Conservation (phyloP, 1,139 yeast genomes). For the Blastobotrys indianensis region DNA sequence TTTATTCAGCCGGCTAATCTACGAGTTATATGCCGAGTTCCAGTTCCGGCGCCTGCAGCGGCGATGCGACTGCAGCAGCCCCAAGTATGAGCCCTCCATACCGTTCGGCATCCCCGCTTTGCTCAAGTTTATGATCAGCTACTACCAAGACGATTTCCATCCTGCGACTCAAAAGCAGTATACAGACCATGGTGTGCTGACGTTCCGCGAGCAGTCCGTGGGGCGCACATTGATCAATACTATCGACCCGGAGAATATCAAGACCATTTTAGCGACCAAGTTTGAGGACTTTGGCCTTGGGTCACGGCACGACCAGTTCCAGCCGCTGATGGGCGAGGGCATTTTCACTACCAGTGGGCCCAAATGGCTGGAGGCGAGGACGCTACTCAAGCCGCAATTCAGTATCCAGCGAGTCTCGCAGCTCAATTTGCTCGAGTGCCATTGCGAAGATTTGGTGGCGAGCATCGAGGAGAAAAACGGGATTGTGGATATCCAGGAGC, state of each 20-base stretch:
- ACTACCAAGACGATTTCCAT: slow-evolving; percentile 2
- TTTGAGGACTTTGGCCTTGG: slow-evolving; percentile 51
- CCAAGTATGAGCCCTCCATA: slow-evolving; percentile 3
- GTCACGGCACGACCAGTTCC: slow-evolving; percentile 39
- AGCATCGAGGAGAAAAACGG: slow-evolving; percentile 10
- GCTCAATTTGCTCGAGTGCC: slow-evolving; percentile 39
- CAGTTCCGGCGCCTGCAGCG: slow-evolving; percentile 4
- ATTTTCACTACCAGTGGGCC: slow-evolving; percentile 51
- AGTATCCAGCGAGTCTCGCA: slow-evolving; percentile 51
- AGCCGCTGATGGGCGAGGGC: slow-evolving; percentile 50
- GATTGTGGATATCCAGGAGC: slow-evolving; percentile 43
- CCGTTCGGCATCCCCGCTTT: slow-evolving; percentile 12
- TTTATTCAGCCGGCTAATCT: neutral
- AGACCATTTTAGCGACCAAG: slow-evolving; percentile 33
- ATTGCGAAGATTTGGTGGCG: slow-evolving; percentile 14
- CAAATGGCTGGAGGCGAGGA: slow-evolving; percentile 54
- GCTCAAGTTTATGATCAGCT: neutral
- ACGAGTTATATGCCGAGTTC: slow-evolving; percentile 4
- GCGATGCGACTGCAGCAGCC: slow-evolving; percentile 8
- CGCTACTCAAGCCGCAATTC: slow-evolving; percentile 56
- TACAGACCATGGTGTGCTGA: slow-evolving; percentile 6
- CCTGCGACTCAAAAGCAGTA: slow-evolving; percentile 6
- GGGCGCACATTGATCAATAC: slow-evolving; percentile 24
- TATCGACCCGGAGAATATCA: slow-evolving; percentile 43
- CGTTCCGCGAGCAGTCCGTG: slow-evolving; percentile 16